Base-by-base conservation (phyloP, 176 grass and related monocot genomes). In the Oryza australiensis region DNA sequence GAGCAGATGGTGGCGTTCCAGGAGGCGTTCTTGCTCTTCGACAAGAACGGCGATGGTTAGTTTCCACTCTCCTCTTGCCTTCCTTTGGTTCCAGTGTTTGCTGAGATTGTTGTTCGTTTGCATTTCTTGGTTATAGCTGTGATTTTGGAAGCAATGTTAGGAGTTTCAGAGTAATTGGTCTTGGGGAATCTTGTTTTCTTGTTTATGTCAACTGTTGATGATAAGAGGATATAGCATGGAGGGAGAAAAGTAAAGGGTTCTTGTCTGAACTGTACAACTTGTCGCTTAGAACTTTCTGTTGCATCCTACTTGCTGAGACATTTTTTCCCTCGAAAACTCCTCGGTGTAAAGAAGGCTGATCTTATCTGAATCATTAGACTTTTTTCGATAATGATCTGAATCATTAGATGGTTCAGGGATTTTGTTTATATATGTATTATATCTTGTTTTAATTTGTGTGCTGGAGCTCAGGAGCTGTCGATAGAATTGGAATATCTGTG, bases 11-110 rank as follows among this genome's bases (percentile, higher is more conserved):
- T 66, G 5, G 91, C 90, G n/a, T 84, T 94, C 46, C 71, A 51
- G 76, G 89, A 97, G 79, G 89, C 89, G 13, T 97, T 94, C 87
- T 94, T 68, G 9, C 84, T 97, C 85, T 97, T 94, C 24, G 91
- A 97, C 87, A 97, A 82, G 84, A 90, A 97, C 77, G 87, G 83
- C 42, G 91, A 97, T 49, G 94, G 91, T 94, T 42, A 43, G 41
- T 68, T 59, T 38, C 23, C 9, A 26, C 66, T 74, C 37, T 20
- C 12, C 72, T 29, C 48, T 48, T 87, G 26, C 24, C 30, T 53
- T 22, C 5, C 11, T 62, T 81, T 55, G 20, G 2, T 37, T 62
- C 12, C 37, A 15, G 35, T 15, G 12, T 78, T 72, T 76, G 60
- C 9, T 18, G 7, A 12, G 22, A 16, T 43, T 43, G 63, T 46